Conservation (phyloP, 1,139 yeast genomes). For the Magnusiomyces magnusii region DNA sequence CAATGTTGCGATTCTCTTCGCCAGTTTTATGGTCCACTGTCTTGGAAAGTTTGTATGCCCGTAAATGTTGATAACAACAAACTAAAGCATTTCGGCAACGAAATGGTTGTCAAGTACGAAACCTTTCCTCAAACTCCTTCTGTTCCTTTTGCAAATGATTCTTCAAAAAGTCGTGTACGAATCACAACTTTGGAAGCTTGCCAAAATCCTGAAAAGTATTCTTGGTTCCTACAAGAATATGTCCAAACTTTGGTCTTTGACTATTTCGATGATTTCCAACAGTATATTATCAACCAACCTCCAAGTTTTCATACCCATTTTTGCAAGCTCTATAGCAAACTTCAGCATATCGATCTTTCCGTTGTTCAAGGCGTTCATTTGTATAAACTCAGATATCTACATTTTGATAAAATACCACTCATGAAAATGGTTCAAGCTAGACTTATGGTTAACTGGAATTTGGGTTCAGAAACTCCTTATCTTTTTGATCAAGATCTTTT, state of each 20-base stretch:
- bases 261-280: background rate
- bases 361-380: background rate
- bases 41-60: background rate
- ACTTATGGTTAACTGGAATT: background rate
- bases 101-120: background rate
- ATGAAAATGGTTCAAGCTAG: background rate
- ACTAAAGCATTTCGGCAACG: background rate
- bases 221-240: background rate
- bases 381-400: background rate
- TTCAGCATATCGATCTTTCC: background rate
- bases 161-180: background rate
- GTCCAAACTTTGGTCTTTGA: background rate
- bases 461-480: background rate
- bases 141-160: background rate
- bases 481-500: background rate
- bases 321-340: background rate
- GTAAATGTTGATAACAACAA: background rate
- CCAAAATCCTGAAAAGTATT: background rate
- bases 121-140: background rate
- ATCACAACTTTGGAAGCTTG: background rate
- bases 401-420: background rate
- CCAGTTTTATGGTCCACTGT: background rate
- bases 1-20: background rate
- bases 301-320: background rate
- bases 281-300: background rate